Evolutionary conservation across 305 asterid species (phyloP).

Genomic region (Fraxinus paxiana): DNA sequence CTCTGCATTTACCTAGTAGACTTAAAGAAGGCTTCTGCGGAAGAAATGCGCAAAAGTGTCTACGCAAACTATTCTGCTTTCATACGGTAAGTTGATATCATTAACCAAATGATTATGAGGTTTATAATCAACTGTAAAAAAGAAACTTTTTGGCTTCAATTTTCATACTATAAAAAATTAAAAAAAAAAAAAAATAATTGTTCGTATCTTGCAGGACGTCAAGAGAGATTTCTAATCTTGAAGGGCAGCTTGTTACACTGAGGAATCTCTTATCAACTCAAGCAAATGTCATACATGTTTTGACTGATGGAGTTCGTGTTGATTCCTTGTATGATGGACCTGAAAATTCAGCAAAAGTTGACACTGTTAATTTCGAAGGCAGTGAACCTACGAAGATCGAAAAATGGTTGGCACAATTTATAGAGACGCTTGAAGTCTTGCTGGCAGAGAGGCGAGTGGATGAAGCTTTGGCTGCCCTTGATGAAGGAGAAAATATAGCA

Average conservation of each 20-base stretch:
- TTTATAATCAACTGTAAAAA: background rate
- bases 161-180: background rate
- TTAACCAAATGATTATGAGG: background rate
- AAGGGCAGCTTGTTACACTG: slow-evolving; percentile 82
- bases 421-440: slow-evolving; percentile 63
- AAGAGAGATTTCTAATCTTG: slow-evolving; percentile 83
- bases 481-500: slow-evolving; percentile 58
- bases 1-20: slow-evolving; percentile 61
- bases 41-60: slow-evolving; percentile 87
- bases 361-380: slow-evolving; percentile 30
- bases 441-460: slow-evolving; percentile 74
- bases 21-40: slow-evolving; percentile 88
- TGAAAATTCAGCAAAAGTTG: slow-evolving; percentile 34
- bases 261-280: slow-evolving; percentile 66
- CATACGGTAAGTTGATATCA: slow-evolving; percentile 49
- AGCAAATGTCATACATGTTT: slow-evolving; percentile 59
- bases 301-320: slow-evolving; percentile 70
- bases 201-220: slow-evolving; percentile 58
- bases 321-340: slow-evolving; percentile 49
- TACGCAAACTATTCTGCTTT: slow-evolving; percentile 86
- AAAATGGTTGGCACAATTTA: slow-evolving; percentile 51
- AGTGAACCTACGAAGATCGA: slow-evolving; percentile 48
- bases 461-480: slow-evolving; percentile 61
- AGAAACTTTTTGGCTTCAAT: background rate
- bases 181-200: background rate